Evolutionary conservation across 2,329 filamentous ascomycete species (phyloP), one percentile per base, ranked within the genome.

Genomic region (Biscogniauxia marginata): DNA sequence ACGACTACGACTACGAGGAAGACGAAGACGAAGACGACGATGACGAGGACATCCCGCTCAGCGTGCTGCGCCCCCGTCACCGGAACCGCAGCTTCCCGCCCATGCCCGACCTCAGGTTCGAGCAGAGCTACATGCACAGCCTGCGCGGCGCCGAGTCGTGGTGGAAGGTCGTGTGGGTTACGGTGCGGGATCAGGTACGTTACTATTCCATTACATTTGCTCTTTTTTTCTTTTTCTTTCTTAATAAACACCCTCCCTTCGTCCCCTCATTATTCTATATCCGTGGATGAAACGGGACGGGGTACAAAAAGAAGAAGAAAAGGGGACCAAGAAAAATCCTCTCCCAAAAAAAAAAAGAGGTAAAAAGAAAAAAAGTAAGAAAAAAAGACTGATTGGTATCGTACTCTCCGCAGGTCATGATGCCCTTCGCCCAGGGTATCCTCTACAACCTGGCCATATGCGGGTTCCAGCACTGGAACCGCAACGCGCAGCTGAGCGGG

Each of bases 71-170:
- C 54, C 76, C 76, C 51, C 79, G 77, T 4, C 49, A 67, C 69
- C 48, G 50, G 34, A 24, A 52, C 30, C 45, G 49, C 13, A 56
- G 57, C 53, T 69, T 87, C 53, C 84, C 82, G 24, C 84, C 85
- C 7, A 83, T 97, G 69, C 92, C 93, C 3, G 95, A 99, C 76
- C 79, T 99, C 63, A 85, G 95, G 46, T 98, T 98, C 75, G 95
- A 99, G 77, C 95, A 99, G 82, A 97, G 93, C 80, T 99, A 99
- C 74, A 83, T 99, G 54, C 88, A 90, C 66, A 96, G 92, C 75
- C 89, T 99, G 65, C 84, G 88, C 62, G 81, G 85, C 54, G 91
- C 92, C 34, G 84, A 95, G 63, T 86, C 85, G 21, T 93, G 87
- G 86, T 87, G 89, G 77, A 85, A 85, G 71, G 84, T 99, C 25